phyloP scores from a whole-genome alignment of 2,329 filamentous ascomycete genomes.

The Nannizziopsis barbatae region DNA sequence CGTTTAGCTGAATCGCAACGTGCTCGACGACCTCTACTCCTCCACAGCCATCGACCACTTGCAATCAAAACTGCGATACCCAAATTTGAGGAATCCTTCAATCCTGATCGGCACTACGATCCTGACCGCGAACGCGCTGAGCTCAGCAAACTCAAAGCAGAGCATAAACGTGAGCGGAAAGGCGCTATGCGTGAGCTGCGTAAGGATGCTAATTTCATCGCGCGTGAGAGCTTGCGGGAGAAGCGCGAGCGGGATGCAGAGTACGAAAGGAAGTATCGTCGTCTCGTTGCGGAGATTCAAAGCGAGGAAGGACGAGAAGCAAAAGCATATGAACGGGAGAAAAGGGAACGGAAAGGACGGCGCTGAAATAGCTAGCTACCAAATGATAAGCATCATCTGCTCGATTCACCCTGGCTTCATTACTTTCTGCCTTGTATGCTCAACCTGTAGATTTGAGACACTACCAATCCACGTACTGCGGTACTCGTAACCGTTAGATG shows the following conservation, averaged over 20 bases:
- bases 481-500: too few species aligned
- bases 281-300: constrained; percentile 87
- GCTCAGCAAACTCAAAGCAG: constrained; percentile 67
- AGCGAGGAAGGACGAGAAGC: constrained; percentile 77
- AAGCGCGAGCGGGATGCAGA: constrained; percentile 89
- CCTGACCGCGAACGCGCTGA: constrained; percentile 83
- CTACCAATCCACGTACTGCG: too few species aligned
- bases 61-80: constrained; percentile 81
- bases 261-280: constrained; percentile 94
- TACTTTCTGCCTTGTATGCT: too few species aligned
- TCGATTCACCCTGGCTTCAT: too few species aligned
- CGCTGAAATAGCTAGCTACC: constrained; percentile 25
- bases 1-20: constrained; percentile 49
- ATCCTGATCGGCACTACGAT: constrained; percentile 94
- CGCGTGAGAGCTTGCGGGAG: constrained; percentile 73
- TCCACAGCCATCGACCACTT: constrained; percentile 80
- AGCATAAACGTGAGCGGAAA: constrained; percentile 93
- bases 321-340: constrained; percentile 84
- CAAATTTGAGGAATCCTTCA: constrained; percentile 93
- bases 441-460: too few species aligned
- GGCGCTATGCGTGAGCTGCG: constrained; percentile 85
- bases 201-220: constrained; percentile 91
- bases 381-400: neutral
- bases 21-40: constrained; percentile 63
- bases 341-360: constrained; percentile 58